phyloP scores from a whole-genome alignment of 23 red algal genomes.

The Cyanidium caldarium region DNA sequence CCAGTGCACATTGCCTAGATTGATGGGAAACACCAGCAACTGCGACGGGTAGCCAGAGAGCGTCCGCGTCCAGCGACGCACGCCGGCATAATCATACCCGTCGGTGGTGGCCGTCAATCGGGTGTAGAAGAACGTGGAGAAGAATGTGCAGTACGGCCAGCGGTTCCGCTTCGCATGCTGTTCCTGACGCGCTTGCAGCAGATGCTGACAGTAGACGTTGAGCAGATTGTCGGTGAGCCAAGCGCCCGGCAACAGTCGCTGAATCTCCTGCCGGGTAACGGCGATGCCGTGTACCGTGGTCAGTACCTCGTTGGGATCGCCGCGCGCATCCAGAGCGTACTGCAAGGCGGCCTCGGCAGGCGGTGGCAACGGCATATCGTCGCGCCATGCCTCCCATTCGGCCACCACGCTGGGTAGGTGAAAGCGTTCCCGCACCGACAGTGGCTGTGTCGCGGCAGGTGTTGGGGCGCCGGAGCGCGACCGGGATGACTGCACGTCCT shows the following conservation, averaged over 20 bases:
- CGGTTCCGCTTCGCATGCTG: slow-evolving; percentile 3
- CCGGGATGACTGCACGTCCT: too few relatives aligned
- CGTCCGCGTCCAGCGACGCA: slow-evolving; percentile 70
- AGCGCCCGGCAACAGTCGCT: slow-evolving; percentile 30
- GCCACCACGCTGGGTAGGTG: too few relatives aligned
- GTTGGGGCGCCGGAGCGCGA: too few relatives aligned
- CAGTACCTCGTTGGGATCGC: too few relatives aligned
- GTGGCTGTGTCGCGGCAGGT: too few relatives aligned
- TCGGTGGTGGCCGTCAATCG: slow-evolving; percentile 30
- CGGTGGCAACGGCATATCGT: too few relatives aligned
- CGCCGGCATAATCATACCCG: slow-evolving; percentile 53
- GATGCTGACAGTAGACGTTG: slow-evolving; percentile 49
- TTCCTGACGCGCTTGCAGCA: slow-evolving; percentile 30
- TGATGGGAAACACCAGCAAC: slow-evolving; percentile 72
- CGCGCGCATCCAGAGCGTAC: too few relatives aligned
- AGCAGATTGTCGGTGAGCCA: slow-evolving; percentile 96
- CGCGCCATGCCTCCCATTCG: too few relatives aligned
- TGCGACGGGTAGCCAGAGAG: slow-evolving; percentile 60
- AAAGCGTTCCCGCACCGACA: too few relatives aligned
- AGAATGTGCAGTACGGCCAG: slow-evolving; percentile 18
- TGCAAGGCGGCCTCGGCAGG: too few relatives aligned
- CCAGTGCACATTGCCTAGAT: slow-evolving; percentile 75
- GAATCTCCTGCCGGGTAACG: slow-evolving; percentile 22
- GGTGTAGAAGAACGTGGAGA: slow-evolving; percentile 75
- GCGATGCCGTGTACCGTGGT: neutral